These are phyloP conservation scores for Serendipita vermifera DNA, from an alignment of 768 basidiomycete genomes.

Conservation along the genomic window DNA sequence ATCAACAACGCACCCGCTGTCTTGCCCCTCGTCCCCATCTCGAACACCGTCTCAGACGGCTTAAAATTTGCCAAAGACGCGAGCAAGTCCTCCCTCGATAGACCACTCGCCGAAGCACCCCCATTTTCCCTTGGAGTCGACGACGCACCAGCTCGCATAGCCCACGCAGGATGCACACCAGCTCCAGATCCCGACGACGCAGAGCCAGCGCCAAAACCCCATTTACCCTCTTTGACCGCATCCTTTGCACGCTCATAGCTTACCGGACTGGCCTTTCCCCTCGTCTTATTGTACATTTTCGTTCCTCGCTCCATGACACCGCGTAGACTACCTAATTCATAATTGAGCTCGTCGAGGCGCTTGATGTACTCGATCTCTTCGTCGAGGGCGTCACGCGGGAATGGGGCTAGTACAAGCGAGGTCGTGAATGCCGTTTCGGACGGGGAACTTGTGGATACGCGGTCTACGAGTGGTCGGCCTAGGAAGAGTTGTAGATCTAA, in stretches of 20 bases:
- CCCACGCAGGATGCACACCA: conserved; percentile 55
- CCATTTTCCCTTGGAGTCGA: too few species aligned
- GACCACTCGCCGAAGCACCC: too few species aligned
- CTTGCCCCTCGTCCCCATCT: conserved; percentile 65
- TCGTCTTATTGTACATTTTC: conserved; percentile 84
- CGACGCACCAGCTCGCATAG: conserved; percentile 9
- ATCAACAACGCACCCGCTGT: conserved; percentile 57
- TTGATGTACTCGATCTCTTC: conserved; percentile 71
- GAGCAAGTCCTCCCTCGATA: conserved; percentile 53
- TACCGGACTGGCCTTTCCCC: conserved; percentile 75
- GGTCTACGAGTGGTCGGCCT: conserved; percentile 54
- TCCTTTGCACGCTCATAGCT: conserved; percentile 85
- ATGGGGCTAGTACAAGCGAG: conserved; percentile 64
- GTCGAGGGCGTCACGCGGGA: conserved; percentile 68
- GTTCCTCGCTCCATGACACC: conserved; percentile 85
- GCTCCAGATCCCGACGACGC: too few species aligned
- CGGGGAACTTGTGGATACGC: conserved; percentile 32
- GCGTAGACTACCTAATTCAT: conserved; percentile 50
- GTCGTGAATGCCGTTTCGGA: conserved; percentile 52
- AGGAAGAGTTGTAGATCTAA: conserved; percentile 90
- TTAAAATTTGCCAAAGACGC: conserved; percentile 67
- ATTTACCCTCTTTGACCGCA: conserved; percentile 57
- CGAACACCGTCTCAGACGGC: conserved; percentile 83
- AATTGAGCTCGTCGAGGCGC: conserved; percentile 48
- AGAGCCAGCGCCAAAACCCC: conserved; percentile 48